phyloP scores from a whole-genome alignment of 2,329 filamentous ascomycete genomes.

The Hymenoscyphus albidus region DNA sequence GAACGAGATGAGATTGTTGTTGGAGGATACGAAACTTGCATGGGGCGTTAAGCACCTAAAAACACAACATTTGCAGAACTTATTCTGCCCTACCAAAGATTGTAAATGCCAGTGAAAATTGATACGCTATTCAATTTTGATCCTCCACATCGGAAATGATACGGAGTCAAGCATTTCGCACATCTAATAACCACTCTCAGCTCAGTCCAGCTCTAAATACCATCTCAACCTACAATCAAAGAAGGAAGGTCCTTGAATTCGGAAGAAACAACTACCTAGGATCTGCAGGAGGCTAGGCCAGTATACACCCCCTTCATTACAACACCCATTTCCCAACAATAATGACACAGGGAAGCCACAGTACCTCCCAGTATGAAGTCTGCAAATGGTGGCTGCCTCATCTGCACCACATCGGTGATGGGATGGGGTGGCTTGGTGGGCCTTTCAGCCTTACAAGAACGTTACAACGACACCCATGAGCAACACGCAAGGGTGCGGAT shows the following conservation, averaged over 20 bases:
- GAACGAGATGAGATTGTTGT: too few relatives aligned
- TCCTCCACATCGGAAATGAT: neutral
- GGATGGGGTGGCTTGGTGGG: neutral
- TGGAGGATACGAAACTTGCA: too few relatives aligned
- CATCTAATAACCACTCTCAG: neutral
- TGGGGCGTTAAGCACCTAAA: too few relatives aligned
- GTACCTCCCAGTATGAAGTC: neutral
- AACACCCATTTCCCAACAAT: neutral
- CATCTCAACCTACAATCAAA: neutral
- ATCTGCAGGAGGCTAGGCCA: neutral
- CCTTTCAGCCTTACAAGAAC: conserved; percentile 1
- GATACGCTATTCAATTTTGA: neutral
- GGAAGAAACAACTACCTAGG: neutral
- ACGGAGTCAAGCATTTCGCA: neutral
- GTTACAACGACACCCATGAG: neutral
- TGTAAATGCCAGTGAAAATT: too few relatives aligned
- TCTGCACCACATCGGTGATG: neutral
- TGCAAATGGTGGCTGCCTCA: neutral
- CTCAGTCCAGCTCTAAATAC: neutral
- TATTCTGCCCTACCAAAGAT: too few relatives aligned
- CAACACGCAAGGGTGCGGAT: neutral
- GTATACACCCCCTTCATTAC: neutral
- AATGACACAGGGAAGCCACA: neutral
- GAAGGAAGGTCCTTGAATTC: neutral
- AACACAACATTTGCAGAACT: too few relatives aligned